phyloP scores from a whole-genome alignment of 768 basidiomycete genomes.

The Trametes cinnabarina region DNA sequence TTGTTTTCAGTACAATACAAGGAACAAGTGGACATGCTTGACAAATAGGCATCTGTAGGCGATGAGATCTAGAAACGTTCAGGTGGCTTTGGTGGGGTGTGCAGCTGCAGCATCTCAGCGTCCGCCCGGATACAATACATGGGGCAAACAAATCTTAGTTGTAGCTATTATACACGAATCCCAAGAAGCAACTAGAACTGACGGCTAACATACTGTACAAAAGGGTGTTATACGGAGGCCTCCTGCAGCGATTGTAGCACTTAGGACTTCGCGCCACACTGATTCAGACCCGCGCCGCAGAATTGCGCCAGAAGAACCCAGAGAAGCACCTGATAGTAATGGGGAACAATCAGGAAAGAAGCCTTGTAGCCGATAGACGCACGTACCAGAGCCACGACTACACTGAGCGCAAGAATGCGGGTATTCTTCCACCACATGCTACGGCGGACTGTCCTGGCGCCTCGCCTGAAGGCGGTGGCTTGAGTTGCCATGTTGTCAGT shows the following conservation, averaged over 20 bases:
- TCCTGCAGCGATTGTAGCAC: neutral
- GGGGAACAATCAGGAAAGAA: constrained; percentile 15
- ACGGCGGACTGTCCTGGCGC: constrained; percentile 76
- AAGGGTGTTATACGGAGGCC: neutral
- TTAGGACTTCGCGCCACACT: constrained; percentile 45
- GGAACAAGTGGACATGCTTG: too few species aligned
- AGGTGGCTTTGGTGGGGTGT: too few species aligned
- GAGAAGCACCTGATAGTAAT: constrained; percentile 54
- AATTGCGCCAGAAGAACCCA: constrained; percentile 87
- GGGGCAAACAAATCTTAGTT: neutral
- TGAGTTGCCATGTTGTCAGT: constrained; percentile 94
- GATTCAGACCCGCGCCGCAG: constrained; percentile 79
- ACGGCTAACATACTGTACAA: constrained; percentile 8
- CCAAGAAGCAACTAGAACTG: neutral
- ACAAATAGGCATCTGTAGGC: too few species aligned
- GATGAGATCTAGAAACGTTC: too few species aligned
- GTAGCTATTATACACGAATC: constrained; percentile 12
- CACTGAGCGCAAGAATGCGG: constrained; percentile 63
- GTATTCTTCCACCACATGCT: constrained; percentile 91
- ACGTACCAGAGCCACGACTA: constrained; percentile 70
- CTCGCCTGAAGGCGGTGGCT: constrained; percentile 88
- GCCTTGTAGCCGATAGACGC: constrained; percentile 8
- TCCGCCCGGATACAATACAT: too few species aligned
- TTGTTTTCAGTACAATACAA: too few species aligned
- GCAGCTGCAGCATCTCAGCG: too few species aligned